These are phyloP conservation scores for Schwanniomyces polymorphus DNA, from an alignment of 805 yeast genomes.

Conservation along the genomic window DNA sequence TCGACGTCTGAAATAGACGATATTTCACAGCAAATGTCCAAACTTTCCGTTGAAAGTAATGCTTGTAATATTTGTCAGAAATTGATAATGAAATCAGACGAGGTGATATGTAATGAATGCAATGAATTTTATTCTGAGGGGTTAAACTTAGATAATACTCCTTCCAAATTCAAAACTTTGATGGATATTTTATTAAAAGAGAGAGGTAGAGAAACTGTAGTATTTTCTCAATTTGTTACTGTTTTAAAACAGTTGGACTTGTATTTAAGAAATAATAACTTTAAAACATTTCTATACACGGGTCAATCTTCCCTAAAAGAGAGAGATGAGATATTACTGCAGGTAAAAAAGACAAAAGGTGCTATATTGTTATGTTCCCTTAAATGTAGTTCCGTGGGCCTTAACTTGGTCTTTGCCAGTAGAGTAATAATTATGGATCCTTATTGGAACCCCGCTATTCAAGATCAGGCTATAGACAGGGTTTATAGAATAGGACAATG, in stretches of 20 bases:
- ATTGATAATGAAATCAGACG: neutral
- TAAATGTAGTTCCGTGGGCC: conserved; percentile 89
- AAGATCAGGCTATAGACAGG: conserved; percentile 84
- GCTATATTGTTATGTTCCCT: conserved; percentile 61
- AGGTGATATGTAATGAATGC: neutral
- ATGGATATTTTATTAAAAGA: conserved; percentile 30
- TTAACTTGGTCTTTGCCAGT: conserved; percentile 76
- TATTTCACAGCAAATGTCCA: conserved; percentile 9
- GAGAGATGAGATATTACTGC: conserved; percentile 27
- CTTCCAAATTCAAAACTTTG: conserved; percentile 34
- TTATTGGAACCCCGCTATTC: conserved; percentile 71
- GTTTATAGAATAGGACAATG: conserved; percentile 87
- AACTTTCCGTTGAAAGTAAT: conserved; percentile 17
- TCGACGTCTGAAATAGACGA: neutral
- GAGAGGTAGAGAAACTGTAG: conserved; percentile 39
- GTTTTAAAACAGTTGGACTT: conserved; percentile 29
- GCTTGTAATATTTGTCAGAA: conserved; percentile 19
- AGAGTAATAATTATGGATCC: conserved; percentile 85
- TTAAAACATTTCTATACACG: conserved; percentile 30
- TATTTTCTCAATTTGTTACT: conserved; percentile 44
- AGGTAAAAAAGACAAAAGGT: neutral
- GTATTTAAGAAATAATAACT: conserved; percentile 24
- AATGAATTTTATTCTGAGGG: neutral
- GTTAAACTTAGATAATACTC: neutral
- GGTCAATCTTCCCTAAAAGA: conserved; percentile 29